Percentiles rank a stretch among this genome's conserved stretches.
phyloP scores from a whole-genome alignment of 148 eudicot genomes.

The Beta vulgaris region DNA sequence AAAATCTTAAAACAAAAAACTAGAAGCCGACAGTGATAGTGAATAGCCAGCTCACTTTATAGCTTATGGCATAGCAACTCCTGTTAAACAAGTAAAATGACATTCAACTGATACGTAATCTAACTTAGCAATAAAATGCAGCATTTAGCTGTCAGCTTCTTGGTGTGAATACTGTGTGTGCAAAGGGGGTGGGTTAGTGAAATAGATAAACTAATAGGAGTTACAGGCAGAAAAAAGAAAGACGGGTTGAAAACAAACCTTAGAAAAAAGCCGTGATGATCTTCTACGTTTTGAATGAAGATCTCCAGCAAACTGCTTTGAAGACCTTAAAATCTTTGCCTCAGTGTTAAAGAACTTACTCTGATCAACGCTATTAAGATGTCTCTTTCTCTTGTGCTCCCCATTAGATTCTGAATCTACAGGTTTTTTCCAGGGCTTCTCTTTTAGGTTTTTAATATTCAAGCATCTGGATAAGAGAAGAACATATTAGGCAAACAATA shows the following conservation, averaged over 20 bases:
- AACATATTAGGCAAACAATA: constrained; percentile 4
- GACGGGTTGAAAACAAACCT: constrained; percentile 27
- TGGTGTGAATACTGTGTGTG: not conserved
- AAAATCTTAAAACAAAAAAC: no score
- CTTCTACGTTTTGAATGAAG: constrained; percentile 37
- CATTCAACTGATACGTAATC: not conserved
- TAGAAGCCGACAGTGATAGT: no score
- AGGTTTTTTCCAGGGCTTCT: constrained; percentile 18
- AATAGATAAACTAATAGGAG: not conserved
- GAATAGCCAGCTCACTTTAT: not conserved
- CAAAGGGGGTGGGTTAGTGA: not conserved
- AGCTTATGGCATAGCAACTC: not conserved
- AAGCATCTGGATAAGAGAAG: constrained; percentile 28
- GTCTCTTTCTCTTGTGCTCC: constrained; percentile 30
- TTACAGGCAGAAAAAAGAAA: not conserved
- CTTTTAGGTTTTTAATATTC: constrained; percentile 15
- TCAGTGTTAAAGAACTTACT: constrained; percentile 20
- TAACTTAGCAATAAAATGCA: not conserved
- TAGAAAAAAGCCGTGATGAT: constrained; percentile 35
- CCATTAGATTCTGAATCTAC: constrained; percentile 19
- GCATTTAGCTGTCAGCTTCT: not conserved
- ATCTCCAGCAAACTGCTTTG: constrained; percentile 29
- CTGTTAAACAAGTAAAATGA: not conserved
- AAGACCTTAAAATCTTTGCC: constrained; percentile 31
- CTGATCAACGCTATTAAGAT: constrained; percentile 18